These are phyloP conservation scores for Suillus decipiens DNA, from an alignment of 768 basidiomycete genomes.

Conservation along the genomic window DNA sequence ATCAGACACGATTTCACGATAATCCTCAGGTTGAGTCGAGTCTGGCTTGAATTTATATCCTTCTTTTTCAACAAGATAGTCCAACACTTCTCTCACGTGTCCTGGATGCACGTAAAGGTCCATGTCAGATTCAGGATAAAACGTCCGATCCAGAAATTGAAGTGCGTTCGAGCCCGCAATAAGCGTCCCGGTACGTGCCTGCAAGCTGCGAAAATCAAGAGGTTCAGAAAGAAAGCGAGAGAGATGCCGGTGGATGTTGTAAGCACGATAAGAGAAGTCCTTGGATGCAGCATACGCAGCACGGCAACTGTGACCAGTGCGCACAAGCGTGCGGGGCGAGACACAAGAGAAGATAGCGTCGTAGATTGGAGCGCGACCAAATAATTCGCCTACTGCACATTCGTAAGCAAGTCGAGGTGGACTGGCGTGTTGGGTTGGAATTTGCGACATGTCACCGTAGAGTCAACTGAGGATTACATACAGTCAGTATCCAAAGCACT, in stretches of 20 bases:
- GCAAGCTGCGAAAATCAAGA: slow-evolving; percentile 39
- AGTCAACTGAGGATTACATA: background rate
- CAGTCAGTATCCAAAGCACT: background rate
- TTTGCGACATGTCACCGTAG: background rate
- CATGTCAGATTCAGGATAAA: slow-evolving; percentile 45
- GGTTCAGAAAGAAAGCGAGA: slow-evolving; percentile 33
- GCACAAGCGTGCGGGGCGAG: slow-evolving; percentile 21
- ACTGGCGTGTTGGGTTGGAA: background rate
- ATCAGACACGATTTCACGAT: slow-evolving; percentile 16
- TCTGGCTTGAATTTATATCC: slow-evolving; percentile 31
- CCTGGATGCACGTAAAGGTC: slow-evolving; percentile 43
- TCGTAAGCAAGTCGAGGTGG: background rate
- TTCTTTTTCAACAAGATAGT: slow-evolving; percentile 29
- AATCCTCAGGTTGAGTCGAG: slow-evolving; percentile 18
- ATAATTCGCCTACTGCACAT: slow-evolving; percentile 5
- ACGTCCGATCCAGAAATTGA: slow-evolving; percentile 46
- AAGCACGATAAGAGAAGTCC: slow-evolving; percentile 24
- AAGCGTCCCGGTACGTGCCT: slow-evolving; percentile 40
- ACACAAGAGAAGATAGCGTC: slow-evolving; percentile 16
- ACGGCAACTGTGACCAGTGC: slow-evolving; percentile 21
- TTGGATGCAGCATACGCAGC: slow-evolving; percentile 13
- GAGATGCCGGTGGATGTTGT: slow-evolving; percentile 33
- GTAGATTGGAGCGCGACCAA: slow-evolving; percentile 13
- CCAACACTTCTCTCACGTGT: slow-evolving; percentile 26
- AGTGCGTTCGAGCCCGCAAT: slow-evolving; percentile 52